A percentile compares a stretch with the other conserved stretches of the same genome.
phyloP scores from a whole-genome alignment of 2,329 filamentous ascomycete species.

The Pseudodiploospora longispora region DNA sequence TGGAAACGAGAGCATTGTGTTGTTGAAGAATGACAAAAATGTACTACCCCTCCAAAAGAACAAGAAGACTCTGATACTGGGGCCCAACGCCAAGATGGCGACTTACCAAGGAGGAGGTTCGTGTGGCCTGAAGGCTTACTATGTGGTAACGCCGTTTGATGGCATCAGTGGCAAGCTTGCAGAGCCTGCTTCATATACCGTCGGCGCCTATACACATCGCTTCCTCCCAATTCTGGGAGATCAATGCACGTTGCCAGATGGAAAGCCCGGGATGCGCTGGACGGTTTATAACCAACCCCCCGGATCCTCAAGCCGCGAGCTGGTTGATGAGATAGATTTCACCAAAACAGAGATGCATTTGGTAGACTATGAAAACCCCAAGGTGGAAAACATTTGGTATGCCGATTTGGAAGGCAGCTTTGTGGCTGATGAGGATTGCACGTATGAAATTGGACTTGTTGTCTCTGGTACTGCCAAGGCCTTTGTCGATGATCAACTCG shows the following conservation, averaged over 20 bases:
- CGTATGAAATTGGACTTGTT: constrained; percentile 58
- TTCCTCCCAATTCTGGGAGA: constrained; percentile 51
- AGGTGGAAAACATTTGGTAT: constrained; percentile 49
- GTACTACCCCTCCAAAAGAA: constrained; percentile 56
- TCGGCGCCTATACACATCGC: constrained; percentile 58
- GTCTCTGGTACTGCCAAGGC: constrained; percentile 60
- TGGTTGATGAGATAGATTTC: constrained; percentile 42
- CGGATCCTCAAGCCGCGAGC: constrained; percentile 34
- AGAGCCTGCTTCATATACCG: constrained; percentile 39
- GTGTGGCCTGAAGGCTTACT: constrained; percentile 52
- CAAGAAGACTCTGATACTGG: constrained; percentile 51
- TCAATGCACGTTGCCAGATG: constrained; percentile 41
- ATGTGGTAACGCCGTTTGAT: constrained; percentile 64
- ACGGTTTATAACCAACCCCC: constrained; percentile 54
- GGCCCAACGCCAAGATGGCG: constrained; percentile 48
- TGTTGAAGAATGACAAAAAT: constrained; percentile 63
- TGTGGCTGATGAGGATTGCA: constrained; percentile 50
- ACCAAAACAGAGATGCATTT: constrained; percentile 42
- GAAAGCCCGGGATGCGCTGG: constrained; percentile 52
- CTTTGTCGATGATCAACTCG: constrained; percentile 51
- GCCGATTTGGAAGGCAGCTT: constrained; percentile 54
- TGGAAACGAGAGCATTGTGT: constrained; percentile 61
- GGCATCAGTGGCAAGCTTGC: constrained; percentile 52
- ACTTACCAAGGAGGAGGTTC: constrained; percentile 59
- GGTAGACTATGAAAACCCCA: constrained; percentile 44